These are phyloP conservation scores for Malus domestica DNA, from an alignment of 306 rosid species.

Conservation along the genomic window DNA sequence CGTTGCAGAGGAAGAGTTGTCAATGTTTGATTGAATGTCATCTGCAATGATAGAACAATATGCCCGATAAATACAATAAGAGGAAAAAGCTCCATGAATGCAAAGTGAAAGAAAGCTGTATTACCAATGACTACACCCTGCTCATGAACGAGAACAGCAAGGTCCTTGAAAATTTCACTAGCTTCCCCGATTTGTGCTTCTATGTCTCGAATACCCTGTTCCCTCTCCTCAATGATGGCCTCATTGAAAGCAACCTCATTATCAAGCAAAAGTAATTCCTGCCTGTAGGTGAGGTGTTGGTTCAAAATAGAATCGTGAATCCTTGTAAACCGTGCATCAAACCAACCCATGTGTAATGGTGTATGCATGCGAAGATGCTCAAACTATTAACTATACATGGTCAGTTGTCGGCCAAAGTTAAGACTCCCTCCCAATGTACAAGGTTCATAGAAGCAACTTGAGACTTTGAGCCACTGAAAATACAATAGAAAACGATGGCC, in stretches of 20 bases:
- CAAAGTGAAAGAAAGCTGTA: conserved; percentile 6
- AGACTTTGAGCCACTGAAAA: background rate
- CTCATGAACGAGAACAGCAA: conserved; percentile 80
- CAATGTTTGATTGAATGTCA: conserved; percentile 62
- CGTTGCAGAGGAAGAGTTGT: conserved; percentile 53
- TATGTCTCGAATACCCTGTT: conserved; percentile 63
- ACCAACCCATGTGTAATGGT: background rate
- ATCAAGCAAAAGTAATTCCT: conserved; percentile 49
- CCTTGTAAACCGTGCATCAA: background rate
- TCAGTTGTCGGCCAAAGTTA: background rate
- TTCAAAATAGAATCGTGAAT: conserved; percentile 18
- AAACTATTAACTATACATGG: background rate
- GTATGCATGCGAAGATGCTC: background rate
- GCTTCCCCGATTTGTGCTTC: conserved; percentile 69
- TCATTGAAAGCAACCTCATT: conserved; percentile 73
- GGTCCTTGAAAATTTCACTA: conserved; percentile 72
- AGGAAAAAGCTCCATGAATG: background rate
- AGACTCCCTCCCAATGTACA: background rate
- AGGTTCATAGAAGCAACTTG: background rate
- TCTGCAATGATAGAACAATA: conserved; percentile 29
- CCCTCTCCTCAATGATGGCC: conserved; percentile 83
- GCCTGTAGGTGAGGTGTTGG: conserved; percentile 42
- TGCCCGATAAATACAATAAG: conserved; percentile 3
- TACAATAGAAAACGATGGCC: background rate
- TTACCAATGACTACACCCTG: conserved; percentile 76